Evolutionary conservation across 1,284 basidiomycete genomes (phyloP), one percentile per base, ranked within the genome.

Genomic region (Ustilago trichophora): DNA sequence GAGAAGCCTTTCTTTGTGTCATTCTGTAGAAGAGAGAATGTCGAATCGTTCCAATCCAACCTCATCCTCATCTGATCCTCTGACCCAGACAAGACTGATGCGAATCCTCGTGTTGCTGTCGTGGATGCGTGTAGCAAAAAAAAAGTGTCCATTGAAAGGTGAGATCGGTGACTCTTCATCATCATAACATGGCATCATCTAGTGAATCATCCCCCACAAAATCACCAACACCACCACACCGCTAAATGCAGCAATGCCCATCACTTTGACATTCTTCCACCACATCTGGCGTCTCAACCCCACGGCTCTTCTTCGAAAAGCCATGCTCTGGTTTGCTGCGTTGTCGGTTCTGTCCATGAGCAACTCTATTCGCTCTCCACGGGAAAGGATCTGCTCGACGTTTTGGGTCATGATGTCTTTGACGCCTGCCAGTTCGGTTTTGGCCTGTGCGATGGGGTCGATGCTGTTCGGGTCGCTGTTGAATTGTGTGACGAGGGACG

Each of bases 321-420:
- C 93, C n/a, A 92, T 91, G 7, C 94, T 93, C 82, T 98, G 94
- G 24, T 89, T 90, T 3, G 92, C 91, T 87, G 98, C 92, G 56
- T 88, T 91, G 81, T 98, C 94, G 26, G 95, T 98, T 86, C 98
- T 94, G 85, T 98, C 93, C 37, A 98, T 91, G 35, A 99, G 86
- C 18, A 98, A 85, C 80, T 98, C 95, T 75, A 99, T 93, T 52
- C 95, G 86, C 82, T 99, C 96, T 8, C 95, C 96, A 34, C 96
- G 86, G 54, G 87, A 90, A 33, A 99, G 86, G 72, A 98, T 96
- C 82, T 93, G 90, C 43, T 81, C 80, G 1, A 82, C 73, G 34
- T 82, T 82, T 40, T 81, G 63, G 10, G 96, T 93, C 93, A 97
- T 96, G 83, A 97, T 93, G 75, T 95, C 91, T 83, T 97, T 97